These are phyloP conservation scores for Aspergillus sp. DNA, from an alignment of 2,329 filamentous ascomycete genomes.

Conservation along the genomic window DNA sequence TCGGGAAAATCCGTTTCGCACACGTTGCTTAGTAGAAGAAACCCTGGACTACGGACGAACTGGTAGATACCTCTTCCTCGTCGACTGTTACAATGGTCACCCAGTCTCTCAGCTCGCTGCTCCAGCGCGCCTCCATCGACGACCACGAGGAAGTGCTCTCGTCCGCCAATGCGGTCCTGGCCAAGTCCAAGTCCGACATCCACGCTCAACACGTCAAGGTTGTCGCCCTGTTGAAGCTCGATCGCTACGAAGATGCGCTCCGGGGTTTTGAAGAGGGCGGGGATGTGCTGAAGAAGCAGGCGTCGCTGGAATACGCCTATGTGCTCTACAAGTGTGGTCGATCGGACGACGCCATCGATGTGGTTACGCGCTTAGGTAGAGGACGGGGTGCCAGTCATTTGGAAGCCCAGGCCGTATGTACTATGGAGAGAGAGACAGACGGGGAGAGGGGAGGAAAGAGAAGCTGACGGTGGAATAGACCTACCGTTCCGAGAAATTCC, in stretches of 20 bases:
- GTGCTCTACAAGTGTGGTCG: constrained; percentile 54
- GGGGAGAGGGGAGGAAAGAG: too few relatives aligned
- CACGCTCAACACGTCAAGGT: constrained; percentile 52
- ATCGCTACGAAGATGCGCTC: constrained; percentile 55
- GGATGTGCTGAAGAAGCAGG: constrained; percentile 46
- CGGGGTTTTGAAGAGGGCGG: constrained; percentile 48
- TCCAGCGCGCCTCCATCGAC: constrained; percentile 51
- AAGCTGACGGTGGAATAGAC: constrained; percentile 13
- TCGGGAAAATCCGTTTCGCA: background rate
- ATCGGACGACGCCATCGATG: constrained; percentile 46
- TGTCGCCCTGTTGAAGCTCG: constrained; percentile 54
- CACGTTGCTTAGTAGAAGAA: background rate
- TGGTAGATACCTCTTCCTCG: background rate
- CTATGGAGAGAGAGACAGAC: background rate
- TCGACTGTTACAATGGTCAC: constrained; percentile 22
- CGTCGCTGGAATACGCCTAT: constrained; percentile 55
- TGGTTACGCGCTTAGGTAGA: constrained; percentile 36
- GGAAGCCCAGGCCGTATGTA: constrained; percentile 51
- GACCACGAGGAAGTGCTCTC: constrained; percentile 56
- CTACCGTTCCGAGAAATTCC: constrained; percentile 55
- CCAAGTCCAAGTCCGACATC: constrained; percentile 49
- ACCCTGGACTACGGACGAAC: too few relatives aligned
- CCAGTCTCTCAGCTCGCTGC: constrained; percentile 46
- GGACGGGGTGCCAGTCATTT: constrained; percentile 51
- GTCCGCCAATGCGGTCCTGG: constrained; percentile 49